Evolutionary conservation across 495 filamentous ascomycete genomes (phyloP), one percentile per base, ranked within the genome.

Genomic region (Amphirosellinia nigrospora): DNA sequence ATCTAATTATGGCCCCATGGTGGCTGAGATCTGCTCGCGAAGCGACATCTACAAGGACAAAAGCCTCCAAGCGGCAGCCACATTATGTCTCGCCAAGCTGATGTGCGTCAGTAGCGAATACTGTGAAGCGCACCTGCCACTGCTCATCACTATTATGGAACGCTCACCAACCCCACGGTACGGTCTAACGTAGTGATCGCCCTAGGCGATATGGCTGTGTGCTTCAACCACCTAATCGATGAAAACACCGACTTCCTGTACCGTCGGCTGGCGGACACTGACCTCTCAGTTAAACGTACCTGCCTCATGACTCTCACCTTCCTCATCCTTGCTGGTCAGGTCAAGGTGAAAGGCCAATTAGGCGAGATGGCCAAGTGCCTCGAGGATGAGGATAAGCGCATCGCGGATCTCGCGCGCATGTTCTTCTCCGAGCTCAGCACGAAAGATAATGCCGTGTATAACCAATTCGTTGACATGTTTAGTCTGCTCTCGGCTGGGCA

Each of bases 381-480:
- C 34, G 96, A 99, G 79, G 96, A 98, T 71, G 88, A 90, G 2
- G 96, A 99, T 75, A 95, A 93, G 83, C 87, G 93, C 63, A 97
- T 97, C 69, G 92, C 93, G 3, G 96, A 99, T 75, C 84, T 99
- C 72, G 91, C 94, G 30, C 85, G 93, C 38, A 99, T 98, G 96
- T 99, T 99, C 88, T 99, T 99, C 79, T 94, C 93, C 0, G 96
- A 99, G 82, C 84, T 99, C 15, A 91, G 93, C 39, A 97, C 93
- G 59, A 99, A 99, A 81, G 96, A 99, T 78, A 98, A 99, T 78
- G 96, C 96, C 0, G 94, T 99, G 4, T 99, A 99, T 75, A 99
- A 99, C 74, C 95, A 99, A 80, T 99, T 98, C 77, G 93, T 98
- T 13, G 96, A 99, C 75, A 99, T 99, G 93, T 99, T 99, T 80